Percentiles rank a stretch among this genome's conserved stretches.
phyloP scores from a whole-genome alignment of 495 filamentous ascomycete species.

The Coniosporium apollinis region DNA sequence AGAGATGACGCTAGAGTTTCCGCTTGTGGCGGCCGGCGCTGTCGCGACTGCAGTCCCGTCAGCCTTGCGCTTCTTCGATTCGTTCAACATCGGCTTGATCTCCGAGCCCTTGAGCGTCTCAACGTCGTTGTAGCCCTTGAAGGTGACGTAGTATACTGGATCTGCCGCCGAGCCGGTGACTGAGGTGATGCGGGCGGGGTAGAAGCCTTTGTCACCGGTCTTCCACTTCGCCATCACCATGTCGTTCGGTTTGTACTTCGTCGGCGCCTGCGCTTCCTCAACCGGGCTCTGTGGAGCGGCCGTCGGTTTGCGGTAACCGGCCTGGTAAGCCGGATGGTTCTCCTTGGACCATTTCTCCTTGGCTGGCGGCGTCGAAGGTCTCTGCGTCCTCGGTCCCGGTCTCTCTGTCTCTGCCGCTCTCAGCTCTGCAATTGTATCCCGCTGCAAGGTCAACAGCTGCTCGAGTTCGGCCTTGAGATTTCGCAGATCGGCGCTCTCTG shows the following conservation, averaged over 20 bases:
- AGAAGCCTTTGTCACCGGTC: conserved; percentile 77
- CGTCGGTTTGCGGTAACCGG: conserved; percentile 30
- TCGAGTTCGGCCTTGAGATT: conserved; percentile 68
- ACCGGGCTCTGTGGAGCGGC: conserved; percentile 4
- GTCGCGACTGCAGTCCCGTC: conserved; percentile 46
- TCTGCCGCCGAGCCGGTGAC: conserved; percentile 78
- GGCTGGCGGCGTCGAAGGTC: conserved; percentile 27
- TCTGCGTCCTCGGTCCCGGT: conserved; percentile 24
- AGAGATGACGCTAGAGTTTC: conserved; percentile 60
- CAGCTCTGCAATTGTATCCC: conserved; percentile 66
- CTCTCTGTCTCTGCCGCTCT: conserved; percentile 39
- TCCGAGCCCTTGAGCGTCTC: conserved; percentile 69
- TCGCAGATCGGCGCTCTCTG: conserved; percentile 65
- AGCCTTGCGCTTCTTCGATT: conserved; percentile 78
- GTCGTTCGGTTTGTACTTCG: conserved; percentile 71
- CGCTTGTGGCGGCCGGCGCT: conserved; percentile 2
- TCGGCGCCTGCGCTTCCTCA: not conserved
- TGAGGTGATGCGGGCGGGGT: conserved; percentile 81
- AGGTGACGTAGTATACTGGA: conserved; percentile 85
- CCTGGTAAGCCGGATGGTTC: conserved; percentile 50
- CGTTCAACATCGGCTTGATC: conserved; percentile 55
- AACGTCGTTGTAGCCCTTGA: conserved; percentile 75
- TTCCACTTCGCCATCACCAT: conserved; percentile 78
- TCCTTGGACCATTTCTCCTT: conserved; percentile 59
- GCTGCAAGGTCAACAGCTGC: conserved; percentile 63